Evolutionary conservation across 768 basidiomycete genomes (phyloP).

Genomic region (Pulveroboletus ravenelii): DNA sequence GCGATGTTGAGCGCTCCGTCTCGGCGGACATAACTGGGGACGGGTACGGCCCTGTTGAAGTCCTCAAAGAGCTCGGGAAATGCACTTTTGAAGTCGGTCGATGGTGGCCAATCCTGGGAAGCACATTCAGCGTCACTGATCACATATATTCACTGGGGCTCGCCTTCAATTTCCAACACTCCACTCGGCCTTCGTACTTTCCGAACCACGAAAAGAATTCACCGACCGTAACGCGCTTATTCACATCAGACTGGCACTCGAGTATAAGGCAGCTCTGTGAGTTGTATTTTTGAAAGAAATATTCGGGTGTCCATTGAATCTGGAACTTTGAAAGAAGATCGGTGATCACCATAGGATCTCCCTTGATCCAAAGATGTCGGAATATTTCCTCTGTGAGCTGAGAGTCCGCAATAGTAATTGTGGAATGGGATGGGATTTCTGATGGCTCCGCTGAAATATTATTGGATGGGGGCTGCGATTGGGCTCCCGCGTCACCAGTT

Average conservation of each 20-base stretch:
- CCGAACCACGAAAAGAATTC: conserved; percentile 83
- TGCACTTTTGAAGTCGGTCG: conserved; percentile 74
- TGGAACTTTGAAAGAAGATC: conserved; percentile 57
- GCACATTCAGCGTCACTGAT: conserved; percentile 4
- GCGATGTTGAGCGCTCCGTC: conserved; percentile 88
- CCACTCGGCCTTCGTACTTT: conserved; percentile 49
- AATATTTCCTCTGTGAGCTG: conserved; percentile 59
- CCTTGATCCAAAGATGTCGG: conserved; percentile 63
- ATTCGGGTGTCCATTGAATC: conserved; percentile 76
- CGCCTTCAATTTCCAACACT: conserved; percentile 71
- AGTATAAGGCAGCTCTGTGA: conserved; percentile 63
- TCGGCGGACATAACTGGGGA: conserved; percentile 84
- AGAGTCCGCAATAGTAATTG: conserved; percentile 42
- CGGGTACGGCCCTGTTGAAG: conserved; percentile 77
- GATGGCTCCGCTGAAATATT: conserved; percentile 9
- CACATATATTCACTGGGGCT: conserved; percentile 30
- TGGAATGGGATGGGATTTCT: conserved; percentile 44
- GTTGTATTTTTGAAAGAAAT: conserved; percentile 68
- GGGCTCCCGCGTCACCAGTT: not conserved
- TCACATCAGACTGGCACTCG: conserved; percentile 75
- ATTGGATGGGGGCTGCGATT: conserved; percentile 5
- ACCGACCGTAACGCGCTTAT: conserved; percentile 57
- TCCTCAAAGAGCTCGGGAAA: conserved; percentile 87
- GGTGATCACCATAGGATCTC: conserved; percentile 76
- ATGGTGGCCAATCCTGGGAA: conserved; percentile 85